Percentiles rank a stretch among this genome's conserved stretches.
Evolutionary conservation across 2,329 filamentous ascomycete genomes (phyloP).

Genomic region (Phoma sp.): DNA sequence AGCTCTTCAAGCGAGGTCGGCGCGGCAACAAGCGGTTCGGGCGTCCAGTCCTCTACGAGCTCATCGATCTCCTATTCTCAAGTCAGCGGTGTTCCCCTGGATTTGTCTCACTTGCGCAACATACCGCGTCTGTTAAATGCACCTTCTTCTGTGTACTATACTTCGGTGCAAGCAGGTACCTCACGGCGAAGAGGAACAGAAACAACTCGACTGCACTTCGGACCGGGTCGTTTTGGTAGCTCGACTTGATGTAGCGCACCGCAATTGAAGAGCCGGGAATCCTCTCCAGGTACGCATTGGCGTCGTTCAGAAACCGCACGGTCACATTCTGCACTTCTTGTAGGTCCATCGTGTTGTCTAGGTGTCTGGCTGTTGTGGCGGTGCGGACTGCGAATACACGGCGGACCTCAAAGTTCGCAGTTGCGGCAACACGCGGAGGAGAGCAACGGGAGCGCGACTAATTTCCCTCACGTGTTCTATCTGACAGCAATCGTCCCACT

Average conservation of each 20-base stretch:
- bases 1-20: slow-evolving; percentile 77
- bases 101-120: slow-evolving; percentile 18
- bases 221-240: slow-evolving; percentile 96
- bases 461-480: slow-evolving; percentile 24
- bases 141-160: slow-evolving; percentile 93
- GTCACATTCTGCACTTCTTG: slow-evolving; percentile 63
- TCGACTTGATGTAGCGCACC: slow-evolving; percentile 93
- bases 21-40: slow-evolving; percentile 84
- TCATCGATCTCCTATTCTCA: slow-evolving; percentile 83
- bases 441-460: slow-evolving; percentile 18
- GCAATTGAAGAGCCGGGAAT: slow-evolving; percentile 94
- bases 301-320: slow-evolving; percentile 62
- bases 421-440: slow-evolving; percentile 36
- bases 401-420: slow-evolving; percentile 16
- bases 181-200: slow-evolving; percentile 92
- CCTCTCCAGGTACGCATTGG: slow-evolving; percentile 77
- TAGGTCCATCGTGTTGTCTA: slow-evolving; percentile 58
- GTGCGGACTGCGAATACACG: slow-evolving; percentile 1
- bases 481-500: not conserved
- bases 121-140: slow-evolving; percentile 80
- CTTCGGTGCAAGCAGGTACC: slow-evolving; percentile 88
- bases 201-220: slow-evolving; percentile 93
- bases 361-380: slow-evolving; percentile 3
- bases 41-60: slow-evolving; percentile 93
- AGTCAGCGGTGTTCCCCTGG: slow-evolving; percentile 21